phyloP scores from a whole-genome alignment of 345 rosid genomes.

The Melaleuca quinquenervia region DNA sequence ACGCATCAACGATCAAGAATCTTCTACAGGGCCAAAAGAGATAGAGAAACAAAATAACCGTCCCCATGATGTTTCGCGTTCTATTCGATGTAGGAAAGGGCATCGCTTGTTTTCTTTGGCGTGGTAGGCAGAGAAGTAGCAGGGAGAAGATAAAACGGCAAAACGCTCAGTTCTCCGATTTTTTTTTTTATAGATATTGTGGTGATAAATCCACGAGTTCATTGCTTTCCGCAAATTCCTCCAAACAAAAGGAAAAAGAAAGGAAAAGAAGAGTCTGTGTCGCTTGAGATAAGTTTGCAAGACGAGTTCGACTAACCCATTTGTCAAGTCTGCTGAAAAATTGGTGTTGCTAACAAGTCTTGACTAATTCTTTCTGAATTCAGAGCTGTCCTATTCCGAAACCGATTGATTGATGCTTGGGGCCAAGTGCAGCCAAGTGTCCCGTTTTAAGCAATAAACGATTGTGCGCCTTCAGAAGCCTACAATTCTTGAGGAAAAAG shows the following conservation, averaged over 20 bases:
- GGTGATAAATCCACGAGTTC: neutral
- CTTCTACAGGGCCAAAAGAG: neutral
- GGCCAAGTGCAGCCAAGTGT: neutral
- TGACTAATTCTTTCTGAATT: neutral
- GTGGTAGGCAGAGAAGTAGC: neutral
- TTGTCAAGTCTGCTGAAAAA: neutral
- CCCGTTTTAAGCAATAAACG: neutral
- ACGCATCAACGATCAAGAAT: neutral
- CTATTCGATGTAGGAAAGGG: neutral
- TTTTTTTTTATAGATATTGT: neutral
- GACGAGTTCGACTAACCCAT: neutral
- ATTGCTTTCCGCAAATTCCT: neutral
- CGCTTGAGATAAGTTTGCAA: neutral
- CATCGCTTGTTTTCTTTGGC: neutral
- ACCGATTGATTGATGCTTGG: neutral
- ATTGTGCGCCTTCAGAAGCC: neutral
- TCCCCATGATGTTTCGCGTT: neutral
- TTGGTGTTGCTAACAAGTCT: neutral
- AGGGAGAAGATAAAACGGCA: too few species aligned
- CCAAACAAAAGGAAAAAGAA: neutral
- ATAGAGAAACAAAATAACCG: neutral
- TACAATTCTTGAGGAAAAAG: neutral
- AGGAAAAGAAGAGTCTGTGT: neutral
- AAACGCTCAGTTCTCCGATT: too few species aligned
- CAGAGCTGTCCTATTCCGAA: neutral